Conservation (phyloP, 1,284 basidiomycete species). For the Boletus holoroseus region DNA sequence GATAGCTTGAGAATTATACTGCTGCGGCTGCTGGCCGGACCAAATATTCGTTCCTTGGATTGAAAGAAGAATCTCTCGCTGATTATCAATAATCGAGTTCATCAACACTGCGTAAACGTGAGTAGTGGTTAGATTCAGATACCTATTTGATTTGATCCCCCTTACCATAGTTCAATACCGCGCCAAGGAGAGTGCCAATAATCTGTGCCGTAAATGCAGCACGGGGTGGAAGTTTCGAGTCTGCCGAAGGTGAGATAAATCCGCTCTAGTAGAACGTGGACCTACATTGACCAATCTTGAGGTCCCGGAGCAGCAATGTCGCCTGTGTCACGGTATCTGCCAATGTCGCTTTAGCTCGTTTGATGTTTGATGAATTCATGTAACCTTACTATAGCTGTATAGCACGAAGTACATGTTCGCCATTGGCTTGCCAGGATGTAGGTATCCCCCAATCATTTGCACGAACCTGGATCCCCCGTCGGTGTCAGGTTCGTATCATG, state of each 20-base stretch:
- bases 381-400: slow-evolving; percentile 42
- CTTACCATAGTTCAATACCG: slow-evolving; percentile 48
- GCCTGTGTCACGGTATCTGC: slow-evolving; percentile 44
- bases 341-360: slow-evolving; percentile 1
- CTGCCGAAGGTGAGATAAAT: slow-evolving; percentile 7
- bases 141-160: neutral
- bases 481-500: slow-evolving; percentile 28
- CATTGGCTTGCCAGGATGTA: slow-evolving; percentile 56
- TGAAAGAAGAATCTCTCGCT: slow-evolving; percentile 45
- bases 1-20: slow-evolving; percentile 58
- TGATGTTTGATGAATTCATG: neutral
- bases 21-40: slow-evolving; percentile 54
- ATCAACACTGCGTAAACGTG: slow-evolving; percentile 38
- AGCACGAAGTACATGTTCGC: slow-evolving; percentile 55
- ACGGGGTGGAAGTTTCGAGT: slow-evolving; percentile 62
- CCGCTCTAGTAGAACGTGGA: neutral
- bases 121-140: neutral
- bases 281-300: slow-evolving; percentile 56
- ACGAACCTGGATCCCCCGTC: slow-evolving; percentile 35
- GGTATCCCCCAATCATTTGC: slow-evolving; percentile 56
- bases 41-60: slow-evolving; percentile 52
- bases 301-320: slow-evolving; percentile 44
- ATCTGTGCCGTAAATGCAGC: slow-evolving; percentile 61
- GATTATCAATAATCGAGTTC: slow-evolving; percentile 51
- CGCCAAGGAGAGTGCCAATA: slow-evolving; percentile 42